Evolutionary conservation across 2,329 filamentous ascomycete genomes (phyloP).

Genomic region (Nakataea oryzae): DNA sequence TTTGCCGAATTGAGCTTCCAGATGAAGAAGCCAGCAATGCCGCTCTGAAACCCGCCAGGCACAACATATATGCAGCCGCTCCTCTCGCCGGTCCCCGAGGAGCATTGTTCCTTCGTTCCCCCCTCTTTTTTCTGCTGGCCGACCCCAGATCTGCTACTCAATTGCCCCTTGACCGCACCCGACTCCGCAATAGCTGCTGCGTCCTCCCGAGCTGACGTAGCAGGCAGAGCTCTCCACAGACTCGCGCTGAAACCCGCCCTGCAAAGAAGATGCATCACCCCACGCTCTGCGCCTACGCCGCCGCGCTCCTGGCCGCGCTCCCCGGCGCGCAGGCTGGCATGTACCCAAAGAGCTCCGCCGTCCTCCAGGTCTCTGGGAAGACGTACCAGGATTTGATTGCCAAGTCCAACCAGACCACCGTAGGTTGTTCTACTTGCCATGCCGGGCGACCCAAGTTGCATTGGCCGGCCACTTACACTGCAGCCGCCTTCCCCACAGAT

Average conservation of each 20-base stretch:
- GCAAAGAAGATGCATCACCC: constrained; percentile 38
- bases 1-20: constrained; percentile 16
- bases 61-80: constrained; percentile 3
- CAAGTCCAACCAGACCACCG: constrained; percentile 83
- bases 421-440: constrained; percentile 40
- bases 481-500: constrained; percentile 27
- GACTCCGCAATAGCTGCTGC: not conserved
- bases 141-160: not conserved
- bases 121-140: not conserved
- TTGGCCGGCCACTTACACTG: not conserved
- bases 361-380: constrained; percentile 70
- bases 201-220: not conserved
- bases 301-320: constrained; percentile 55
- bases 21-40: constrained; percentile 15
- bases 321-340: constrained; percentile 59
- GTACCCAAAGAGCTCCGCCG: constrained; percentile 79
- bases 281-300: constrained; percentile 42
- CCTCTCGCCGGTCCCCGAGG: not conserved
- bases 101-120: not conserved
- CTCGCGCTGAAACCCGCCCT: not conserved
- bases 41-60: constrained; percentile 2
- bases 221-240: not conserved
- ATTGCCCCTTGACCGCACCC: not conserved
- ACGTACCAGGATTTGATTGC: constrained; percentile 76
- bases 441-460: not conserved